Evolutionary conservation across 2,329 filamentous ascomycete genomes (phyloP), one percentile per base, ranked within the genome.

Genomic region (Pyrenophora teres): DNA sequence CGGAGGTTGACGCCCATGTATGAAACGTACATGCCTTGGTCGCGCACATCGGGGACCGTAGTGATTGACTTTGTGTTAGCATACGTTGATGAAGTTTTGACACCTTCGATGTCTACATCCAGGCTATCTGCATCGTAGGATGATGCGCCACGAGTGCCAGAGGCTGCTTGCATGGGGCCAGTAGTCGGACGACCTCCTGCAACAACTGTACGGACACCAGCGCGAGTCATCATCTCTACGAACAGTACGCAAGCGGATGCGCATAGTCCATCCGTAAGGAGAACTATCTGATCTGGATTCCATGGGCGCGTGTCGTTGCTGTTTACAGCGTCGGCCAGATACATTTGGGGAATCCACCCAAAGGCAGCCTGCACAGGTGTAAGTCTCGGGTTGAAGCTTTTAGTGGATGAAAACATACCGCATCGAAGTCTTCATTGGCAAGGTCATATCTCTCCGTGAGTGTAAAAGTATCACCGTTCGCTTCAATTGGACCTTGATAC

Each of bases 241-340:
- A 85, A 81, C 18, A 82, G 63, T 15, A 81, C 76, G 63, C 84
- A 86, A 3, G 83, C 80, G 0, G 81, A 84, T 19, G 74, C 76
- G 62, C 83, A 86, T 32, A 69, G 65, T 18, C 83, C 83, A 56
- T 85, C 81, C 12, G 77, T 78, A 19, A 84, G 61, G 8, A 40
- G 39, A n/a, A 45, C 47, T 1, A 50, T 50, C 0, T 40, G 27
- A 2, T 48, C 46, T 30, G 46, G 21, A 13, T 46, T 54, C 31
- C n/a, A 47, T 10, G 13, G 18, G 25, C 15, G 41, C 40, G 31
- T 33, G 15, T 36, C 33, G 25, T 32, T 25, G 2, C 1, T 10
- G 0, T 30, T 30, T 40, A 19, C 12, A n/a, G 18, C 18, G 12
- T 12, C 21, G 21, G 33, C 42, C 37, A 2, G 50, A 55, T 6